Base-by-base conservation (phyloP, 202 grass and related monocot species). In the Eragrostis tef region DNA sequence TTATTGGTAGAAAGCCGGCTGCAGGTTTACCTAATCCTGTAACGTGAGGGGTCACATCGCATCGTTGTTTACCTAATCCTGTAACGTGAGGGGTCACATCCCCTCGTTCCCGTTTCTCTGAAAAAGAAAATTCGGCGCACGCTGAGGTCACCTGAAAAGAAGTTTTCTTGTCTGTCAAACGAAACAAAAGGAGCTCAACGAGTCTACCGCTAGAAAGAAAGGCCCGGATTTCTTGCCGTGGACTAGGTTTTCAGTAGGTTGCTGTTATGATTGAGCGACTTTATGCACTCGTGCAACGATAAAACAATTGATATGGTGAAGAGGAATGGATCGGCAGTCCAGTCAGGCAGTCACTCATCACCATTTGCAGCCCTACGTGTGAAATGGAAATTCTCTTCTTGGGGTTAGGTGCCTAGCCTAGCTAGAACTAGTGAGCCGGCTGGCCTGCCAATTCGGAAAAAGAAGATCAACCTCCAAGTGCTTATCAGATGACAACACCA, bases 21-120 rank as follows among this genome's bases (percentile, higher is more conserved):
- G 80, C 74, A 71, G 75, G 53, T 42, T 63, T 63, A 65, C 69
- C 79, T 86, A 90, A 83, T 80, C 70, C 20, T 63, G 75, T 58
- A 39, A 63, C 52, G 62, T 24, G 70, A 59, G 2, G 48, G 19
- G 77, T 80, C 68, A 80, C 46, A 61, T 79, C 74, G 31, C 31
- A 31, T 31, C 29, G n/a, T n/a, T n/a, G 53, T 42, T 63, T 63
- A 65, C 69, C 79, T 86, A 90, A 83, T 80, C 70, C 20, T 63
- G 75, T 58, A 39, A 63, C 52, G 62, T 24, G 70, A 59, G 2
- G 48, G 19, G 77, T 80, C 68, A 80, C 46, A 61, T 79, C 74
- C 21, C 31, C 1, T 31, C 29, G n/a, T 17, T 2, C 17, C 0
- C 42, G 4, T 27, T 54, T 58, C 67, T 79, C 42, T 67, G 27